A percentile compares a stretch with the other conserved stretches of the same genome.
Conservation (phyloP, 306 rosid species). For the Vigna nakashimae region DNA sequence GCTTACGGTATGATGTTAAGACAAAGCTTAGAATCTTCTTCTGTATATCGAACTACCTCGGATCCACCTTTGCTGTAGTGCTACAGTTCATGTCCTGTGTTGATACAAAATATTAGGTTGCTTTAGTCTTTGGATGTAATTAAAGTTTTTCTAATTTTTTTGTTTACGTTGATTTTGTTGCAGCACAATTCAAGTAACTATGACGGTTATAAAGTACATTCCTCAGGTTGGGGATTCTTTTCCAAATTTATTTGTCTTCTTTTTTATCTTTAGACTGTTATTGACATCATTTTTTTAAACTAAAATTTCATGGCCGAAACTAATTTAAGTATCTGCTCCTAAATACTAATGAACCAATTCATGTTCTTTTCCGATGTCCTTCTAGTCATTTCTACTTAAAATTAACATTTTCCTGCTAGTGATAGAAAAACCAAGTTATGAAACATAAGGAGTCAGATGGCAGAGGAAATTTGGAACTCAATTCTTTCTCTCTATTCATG, state of each 20-base stretch:
- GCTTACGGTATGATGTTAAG: slow-evolving; percentile 8
- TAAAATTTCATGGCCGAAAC: background rate
- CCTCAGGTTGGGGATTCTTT: slow-evolving; percentile 83
- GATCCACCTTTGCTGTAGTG: slow-evolving; percentile 21
- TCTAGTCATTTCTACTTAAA: slow-evolving; percentile 7
- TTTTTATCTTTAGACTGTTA: slow-evolving; percentile 7
- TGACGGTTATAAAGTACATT: slow-evolving; percentile 84
- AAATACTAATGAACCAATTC: slow-evolving; percentile 18
- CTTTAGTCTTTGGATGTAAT: slow-evolving; percentile 25
- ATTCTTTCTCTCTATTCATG: slow-evolving; percentile 1
- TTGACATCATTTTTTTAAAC: background rate
- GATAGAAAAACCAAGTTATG: background rate
- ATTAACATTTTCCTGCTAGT: background rate
- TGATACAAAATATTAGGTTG: background rate
- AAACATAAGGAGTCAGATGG: slow-evolving; percentile 6
- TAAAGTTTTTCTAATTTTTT: slow-evolving; percentile 46
- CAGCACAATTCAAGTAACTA: slow-evolving; percentile 91
- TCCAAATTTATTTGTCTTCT: background rate
- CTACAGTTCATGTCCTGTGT: slow-evolving; percentile 12
- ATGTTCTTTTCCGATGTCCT: background rate
- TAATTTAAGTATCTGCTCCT: slow-evolving; percentile 7
- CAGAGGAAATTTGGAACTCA: slow-evolving; percentile 19
- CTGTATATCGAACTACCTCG: background rate
- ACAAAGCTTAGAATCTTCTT: slow-evolving; percentile 8
- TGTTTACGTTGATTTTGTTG: slow-evolving; percentile 44